These are phyloP conservation scores for Auriscalpium microsporum DNA, from an alignment of 768 basidiomycete species.

Conservation along the genomic window DNA sequence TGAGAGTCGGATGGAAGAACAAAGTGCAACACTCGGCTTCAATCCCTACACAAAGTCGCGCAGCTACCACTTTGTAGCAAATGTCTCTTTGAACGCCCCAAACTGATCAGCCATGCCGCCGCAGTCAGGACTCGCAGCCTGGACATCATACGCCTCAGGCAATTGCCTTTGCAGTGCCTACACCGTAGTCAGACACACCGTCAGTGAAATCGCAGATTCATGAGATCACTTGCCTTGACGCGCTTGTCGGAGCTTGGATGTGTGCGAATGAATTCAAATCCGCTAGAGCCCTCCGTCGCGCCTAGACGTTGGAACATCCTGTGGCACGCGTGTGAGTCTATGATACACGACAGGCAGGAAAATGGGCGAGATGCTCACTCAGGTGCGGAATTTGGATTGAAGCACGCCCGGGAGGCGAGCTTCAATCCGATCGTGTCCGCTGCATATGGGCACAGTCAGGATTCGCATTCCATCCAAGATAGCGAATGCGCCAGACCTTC, in stretches of 20 bases:
- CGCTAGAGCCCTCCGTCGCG: constrained; percentile 35
- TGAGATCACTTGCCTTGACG: constrained; percentile 45
- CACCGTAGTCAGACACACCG: background rate
- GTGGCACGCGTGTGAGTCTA: background rate
- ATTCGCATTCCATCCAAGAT: background rate
- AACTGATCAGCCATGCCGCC: constrained; percentile 17
- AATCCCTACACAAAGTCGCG: too few relatives aligned
- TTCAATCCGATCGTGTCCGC: constrained; percentile 83
- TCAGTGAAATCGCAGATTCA: background rate
- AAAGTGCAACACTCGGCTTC: too few relatives aligned
- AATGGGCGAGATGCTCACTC: constrained; percentile 37
- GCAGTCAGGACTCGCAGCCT: constrained; percentile 51
- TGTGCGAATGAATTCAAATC: constrained; percentile 61
- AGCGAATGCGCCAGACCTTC: constrained; percentile 46
- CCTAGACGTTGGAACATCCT: constrained; percentile 71
- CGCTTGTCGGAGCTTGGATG: constrained; percentile 73
- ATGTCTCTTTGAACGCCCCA: background rate
- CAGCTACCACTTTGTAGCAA: constrained; percentile 24
- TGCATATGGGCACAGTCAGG: constrained; percentile 18
- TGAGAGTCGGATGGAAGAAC: too few relatives aligned
- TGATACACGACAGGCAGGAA: background rate
- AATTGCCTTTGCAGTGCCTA: constrained; percentile 40
- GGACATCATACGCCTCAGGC: constrained; percentile 48
- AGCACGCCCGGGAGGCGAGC: constrained; percentile 80
- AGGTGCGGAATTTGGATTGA: constrained; percentile 68